Base-by-base conservation (phyloP, 805 yeast genomes). In the Vanderwaltozyma yarrowii region DNA sequence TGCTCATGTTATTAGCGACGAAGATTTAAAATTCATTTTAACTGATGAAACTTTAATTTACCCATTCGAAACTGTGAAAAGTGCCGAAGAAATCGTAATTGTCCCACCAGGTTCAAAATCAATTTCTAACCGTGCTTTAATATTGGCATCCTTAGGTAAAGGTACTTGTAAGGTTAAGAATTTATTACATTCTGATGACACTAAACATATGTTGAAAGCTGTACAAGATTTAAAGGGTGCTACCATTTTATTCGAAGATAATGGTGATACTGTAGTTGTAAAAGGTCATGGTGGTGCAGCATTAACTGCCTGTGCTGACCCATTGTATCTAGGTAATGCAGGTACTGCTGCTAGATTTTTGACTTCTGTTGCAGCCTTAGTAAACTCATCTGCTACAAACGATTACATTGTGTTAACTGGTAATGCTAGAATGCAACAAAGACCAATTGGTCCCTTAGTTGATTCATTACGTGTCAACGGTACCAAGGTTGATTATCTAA, bases 41-140 rank as follows among this genome's bases (percentile, higher is more conserved):
- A 80, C 96, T 18, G 94, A 85, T 47, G 94, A 88, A 54, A 70
- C 78, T 10, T 45, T 73, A 36, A 94, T 92, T 28, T 70, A 65
- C 36, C 76, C 78, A 36, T 81, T 76, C 60, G 51, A 57, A 36
- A 47, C 61, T 24, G 42, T 51, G 45, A 37, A 54, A 25, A 29
- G 49, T 2, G 35, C 46, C 13, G 59, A 62, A 41, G 46, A 49
- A 12, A 50, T 59, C 17, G 71, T 66, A 15, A 73, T 85, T 26
- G 69, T 71, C 11, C 98, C 98, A 14, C 98, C 98, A 4, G 98
- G 98, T 2, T 89, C 97, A 2, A 92, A 92, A 59, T 89, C 97
- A 3, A 89, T 92, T 42, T 88, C 97, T 7, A 92, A 92, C 58
- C 77, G 98, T 59, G 98, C 96, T 5, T 69, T 92, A 42, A 76